Percentiles rank a stretch among this genome's conserved stretches.
These are phyloP conservation scores for Castanea mollissima DNA, from an alignment of 306 rosid genomes.

Conservation along the genomic window DNA sequence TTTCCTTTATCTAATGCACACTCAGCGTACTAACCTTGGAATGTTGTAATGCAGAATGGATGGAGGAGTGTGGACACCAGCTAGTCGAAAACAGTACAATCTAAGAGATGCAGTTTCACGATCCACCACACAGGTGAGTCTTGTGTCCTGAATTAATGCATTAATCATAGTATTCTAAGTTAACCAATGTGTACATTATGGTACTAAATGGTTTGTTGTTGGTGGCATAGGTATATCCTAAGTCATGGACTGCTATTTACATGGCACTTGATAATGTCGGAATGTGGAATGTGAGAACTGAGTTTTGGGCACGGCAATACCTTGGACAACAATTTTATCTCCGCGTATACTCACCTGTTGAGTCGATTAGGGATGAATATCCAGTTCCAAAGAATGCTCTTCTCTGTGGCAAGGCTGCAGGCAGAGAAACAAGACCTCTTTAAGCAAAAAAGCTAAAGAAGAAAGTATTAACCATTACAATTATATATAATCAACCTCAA, in stretches of 20 bases:
- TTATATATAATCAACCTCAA: not conserved
- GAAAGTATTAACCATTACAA: slow-evolving; percentile 4
- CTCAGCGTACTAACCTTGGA: not conserved
- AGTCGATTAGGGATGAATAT: slow-evolving; percentile 70
- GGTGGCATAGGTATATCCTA: slow-evolving; percentile 71
- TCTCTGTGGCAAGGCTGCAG: slow-evolving; percentile 76
- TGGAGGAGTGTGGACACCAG: slow-evolving; percentile 74
- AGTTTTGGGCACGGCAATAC: slow-evolving; percentile 87
- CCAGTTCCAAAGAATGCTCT: slow-evolving; percentile 87
- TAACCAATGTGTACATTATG: not conserved
- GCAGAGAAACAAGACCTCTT: slow-evolving; percentile 37
- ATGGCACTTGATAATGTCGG: slow-evolving; percentile 86
- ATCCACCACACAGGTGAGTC: slow-evolving; percentile 76
- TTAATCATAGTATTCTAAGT: not conserved
- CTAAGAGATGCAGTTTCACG: slow-evolving; percentile 81
- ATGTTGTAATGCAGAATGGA: slow-evolving; percentile 66
- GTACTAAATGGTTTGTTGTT: not conserved
- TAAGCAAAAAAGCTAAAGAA: slow-evolving; percentile 9
- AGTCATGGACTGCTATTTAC: slow-evolving; percentile 93
- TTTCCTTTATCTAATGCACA: not conserved
- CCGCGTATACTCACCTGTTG: slow-evolving; percentile 75
- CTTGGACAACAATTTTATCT: slow-evolving; percentile 90
- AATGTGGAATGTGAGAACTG: slow-evolving; percentile 86
- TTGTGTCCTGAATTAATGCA: not conserved
- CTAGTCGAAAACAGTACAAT: slow-evolving; percentile 68